Base-by-base conservation (phyloP, 1,139 yeast species). In the Suhomyces maxii region DNA sequence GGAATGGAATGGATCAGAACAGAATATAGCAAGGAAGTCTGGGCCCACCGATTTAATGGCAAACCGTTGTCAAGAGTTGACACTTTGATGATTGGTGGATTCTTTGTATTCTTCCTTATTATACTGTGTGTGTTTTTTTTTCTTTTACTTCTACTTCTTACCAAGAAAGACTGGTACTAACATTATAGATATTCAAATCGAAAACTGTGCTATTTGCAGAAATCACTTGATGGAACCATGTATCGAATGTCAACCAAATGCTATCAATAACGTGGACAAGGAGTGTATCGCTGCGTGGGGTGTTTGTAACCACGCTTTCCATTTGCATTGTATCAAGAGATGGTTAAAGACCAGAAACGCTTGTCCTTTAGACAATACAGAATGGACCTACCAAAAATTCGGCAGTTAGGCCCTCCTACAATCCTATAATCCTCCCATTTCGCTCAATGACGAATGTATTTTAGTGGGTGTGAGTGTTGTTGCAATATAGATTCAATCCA, bases 251-350 rank as follows among this genome's bases (percentile, higher is more conserved):
- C 97, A 90, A 66, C 88, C 96, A 13, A 84, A 86, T 59, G 84
- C 86, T 36, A 84, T 83, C 64, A 80, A 67, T 47, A 70, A 82
- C 44, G 72, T 85, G n/a, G 79, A 80, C 40, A 86, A 83, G 39
- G 95, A 87, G 56, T 95, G 99, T 71, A 85, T 89, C 42, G 95
- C 97, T 8, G 98, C 98, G 1, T 91, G 98, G 95, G 99, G 99
- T 37, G 81, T 81, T 45, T 93, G 99, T 70, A 91, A 90, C 61
- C 97, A 89, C 63, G 95, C 96, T 23, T 89, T 89, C 76, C 97
- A 89, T 63, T 77, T 91, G 68, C 99, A 93, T 69, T 93, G 99
- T 69, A 95, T 93, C 56, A 84, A 91, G 44, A 82, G 96, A 59
- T 93, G 99, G 99, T 82, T 95, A 56, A 87, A 87, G 66, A 88